Evolutionary conservation across 805 yeast genomes (phyloP).

Genomic region (Monosporozyma yasuniensis): DNA sequence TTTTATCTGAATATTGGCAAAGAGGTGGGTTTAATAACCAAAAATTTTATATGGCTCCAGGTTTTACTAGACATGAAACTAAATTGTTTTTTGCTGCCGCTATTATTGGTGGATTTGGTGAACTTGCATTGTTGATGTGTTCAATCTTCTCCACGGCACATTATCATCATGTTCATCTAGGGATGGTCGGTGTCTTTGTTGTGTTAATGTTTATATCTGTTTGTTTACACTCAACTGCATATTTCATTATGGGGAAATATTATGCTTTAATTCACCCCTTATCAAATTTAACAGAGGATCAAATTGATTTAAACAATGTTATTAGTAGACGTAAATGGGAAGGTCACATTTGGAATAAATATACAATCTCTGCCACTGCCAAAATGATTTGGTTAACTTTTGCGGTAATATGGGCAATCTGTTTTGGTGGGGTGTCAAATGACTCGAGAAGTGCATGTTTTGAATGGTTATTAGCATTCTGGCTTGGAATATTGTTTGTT

Average conservation of each 20-base stretch:
- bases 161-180: conserved; percentile 47
- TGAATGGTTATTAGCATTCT: conserved; percentile 85
- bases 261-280: conserved; percentile 34
- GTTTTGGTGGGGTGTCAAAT: conserved; percentile 45
- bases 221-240: conserved; percentile 37
- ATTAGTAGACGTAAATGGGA: conserved; percentile 18
- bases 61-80: conserved; percentile 33
- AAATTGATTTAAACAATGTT: conserved; percentile 3
- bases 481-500: conserved; percentile 64
- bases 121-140: conserved; percentile 65
- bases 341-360: conserved; percentile 34
- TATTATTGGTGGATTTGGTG: conserved; percentile 46
- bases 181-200: conserved; percentile 69
- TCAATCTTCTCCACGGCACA: conserved; percentile 59
- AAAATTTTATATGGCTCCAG: conserved; percentile 29
- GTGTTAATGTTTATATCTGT: conserved; percentile 51
- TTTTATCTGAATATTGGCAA: conserved; percentile 53
- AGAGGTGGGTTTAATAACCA: conserved; percentile 37
- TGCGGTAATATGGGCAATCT: conserved; percentile 60
- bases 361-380: conserved; percentile 40
- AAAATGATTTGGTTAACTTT: conserved; percentile 58
- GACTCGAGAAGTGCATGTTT: conserved; percentile 51
- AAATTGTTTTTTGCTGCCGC: conserved; percentile 36
- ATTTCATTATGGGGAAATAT: conserved; percentile 38
- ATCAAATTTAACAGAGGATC: conserved; percentile 12